A percentile compares a stretch with the other conserved stretches of the same genome.
Evolutionary conservation across 2,329 filamentous ascomycete genomes (phyloP).

Genomic region (Calcarisporium arbuscula): DNA sequence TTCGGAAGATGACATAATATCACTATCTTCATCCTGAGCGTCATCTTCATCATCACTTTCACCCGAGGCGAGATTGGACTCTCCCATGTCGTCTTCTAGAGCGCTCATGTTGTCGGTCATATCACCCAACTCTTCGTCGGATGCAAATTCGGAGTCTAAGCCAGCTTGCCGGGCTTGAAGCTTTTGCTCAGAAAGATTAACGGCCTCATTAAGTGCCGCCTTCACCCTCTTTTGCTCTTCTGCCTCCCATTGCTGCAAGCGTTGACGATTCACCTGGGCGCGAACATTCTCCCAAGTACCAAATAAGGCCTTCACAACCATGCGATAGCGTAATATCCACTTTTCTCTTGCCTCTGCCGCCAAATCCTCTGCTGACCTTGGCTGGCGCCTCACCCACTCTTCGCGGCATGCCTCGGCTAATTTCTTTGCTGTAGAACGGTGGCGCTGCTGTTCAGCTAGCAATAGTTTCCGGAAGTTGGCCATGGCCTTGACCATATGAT

Average conservation of each 20-base stretch:
- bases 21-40: constrained; percentile 36
- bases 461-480: constrained; percentile 76
- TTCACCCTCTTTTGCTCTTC: constrained; percentile 58
- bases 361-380: constrained; percentile 73
- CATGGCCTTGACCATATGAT: constrained; percentile 77
- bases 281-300: constrained; percentile 61
- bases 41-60: constrained; percentile 20
- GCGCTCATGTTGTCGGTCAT: constrained; percentile 39
- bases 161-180: constrained; percentile 52
- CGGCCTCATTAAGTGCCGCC: constrained; percentile 66
- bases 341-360: constrained; percentile 68
- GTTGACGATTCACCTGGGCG: constrained; percentile 52
- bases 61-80: constrained; percentile 27
- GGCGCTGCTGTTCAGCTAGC: constrained; percentile 69
- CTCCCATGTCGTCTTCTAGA: constrained; percentile 27
- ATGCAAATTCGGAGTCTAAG: constrained; percentile 45
- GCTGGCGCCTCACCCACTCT: constrained; percentile 66
- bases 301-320: constrained; percentile 53
- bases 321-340: constrained; percentile 62
- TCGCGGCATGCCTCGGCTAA: constrained; percentile 73
- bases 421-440: constrained; percentile 70
- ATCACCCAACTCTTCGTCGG: constrained; percentile 40
- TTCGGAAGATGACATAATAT: constrained; percentile 56
- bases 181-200: constrained; percentile 64
- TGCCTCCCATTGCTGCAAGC: constrained; percentile 57